Base-by-base conservation (phyloP, 768 basidiomycete species). In the Mycena latifolia region DNA sequence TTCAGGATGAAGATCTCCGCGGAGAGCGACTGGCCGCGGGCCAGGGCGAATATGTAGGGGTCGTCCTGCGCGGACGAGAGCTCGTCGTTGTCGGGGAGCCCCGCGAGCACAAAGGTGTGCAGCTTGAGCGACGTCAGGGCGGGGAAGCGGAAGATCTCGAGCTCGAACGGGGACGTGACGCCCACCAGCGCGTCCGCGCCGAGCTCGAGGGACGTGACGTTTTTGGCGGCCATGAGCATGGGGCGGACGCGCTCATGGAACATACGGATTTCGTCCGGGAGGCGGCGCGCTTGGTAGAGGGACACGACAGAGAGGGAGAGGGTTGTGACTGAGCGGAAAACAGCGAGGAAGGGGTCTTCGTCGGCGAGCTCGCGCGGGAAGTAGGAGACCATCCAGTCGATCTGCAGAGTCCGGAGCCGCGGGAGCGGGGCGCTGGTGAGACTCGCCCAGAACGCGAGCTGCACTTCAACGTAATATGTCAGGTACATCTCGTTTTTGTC, bases 161-260 rank as follows among this genome's bases (percentile, higher is more conserved):
- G 61, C 8, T 2, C 1, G 52, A 55, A 66, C 7, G 54, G 46
- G 20, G 35, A 53, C 1, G 37, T 43, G 0, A 46, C 52, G 10
- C 65, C 59, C 24, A 29, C 15, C n/a, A 61, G 20, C 0, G 18
- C 28, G 6, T 15, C 2, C 22, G 47, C 18, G 22, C 59, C 59
- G n/a, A 67, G 59, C 15, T 66, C 54, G 1, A 66, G 47, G 25
- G 65, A 41, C 6, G 65, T 66, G 54, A 66, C 28, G 22, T 66
- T 61, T 11, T 27, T 8, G 3, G 59, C 55, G 8, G 33, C 27
- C 4, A 14, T 14, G 2, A 66, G 22, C 17, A 66, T 56, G 28
- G 5, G 11, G 20, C 27, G 17, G 24, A 66, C 8, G 22, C 29
- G 55, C 33, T 12, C 14, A 52, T 48, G 24, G 54, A 61, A 61